Percentiles rank a stretch among this genome's conserved stretches.
phyloP scores from a whole-genome alignment of 371 early-diverging fungal species.

The Circinella minor region DNA sequence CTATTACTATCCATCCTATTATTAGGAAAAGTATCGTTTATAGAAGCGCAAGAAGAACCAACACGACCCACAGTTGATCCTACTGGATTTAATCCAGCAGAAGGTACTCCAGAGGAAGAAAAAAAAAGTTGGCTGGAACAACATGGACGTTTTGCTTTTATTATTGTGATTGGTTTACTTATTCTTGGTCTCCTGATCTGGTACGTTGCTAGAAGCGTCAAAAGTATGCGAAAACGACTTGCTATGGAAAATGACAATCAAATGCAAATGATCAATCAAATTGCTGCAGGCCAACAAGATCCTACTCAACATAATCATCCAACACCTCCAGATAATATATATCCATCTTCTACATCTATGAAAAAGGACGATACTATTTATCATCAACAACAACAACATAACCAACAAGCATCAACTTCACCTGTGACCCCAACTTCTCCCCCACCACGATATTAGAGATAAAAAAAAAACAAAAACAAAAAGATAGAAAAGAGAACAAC shows the following conservation, averaged over 20 bases:
- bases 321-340: background rate
- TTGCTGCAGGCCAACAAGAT: constrained; percentile 1
- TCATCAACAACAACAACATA: background rate
- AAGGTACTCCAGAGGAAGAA: background rate
- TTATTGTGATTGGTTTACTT: constrained; percentile 26
- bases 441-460: constrained; percentile 9
- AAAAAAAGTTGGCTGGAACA: constrained; percentile 24
- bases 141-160: constrained; percentile 26
- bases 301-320: background rate
- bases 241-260: constrained; percentile 24
- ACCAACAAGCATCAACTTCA: background rate
- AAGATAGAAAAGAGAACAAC: too few relatives aligned
- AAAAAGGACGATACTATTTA: background rate
- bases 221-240: constrained; percentile 28
- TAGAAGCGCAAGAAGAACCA: background rate
- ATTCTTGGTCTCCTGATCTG: constrained; percentile 18
- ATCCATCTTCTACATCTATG: background rate
- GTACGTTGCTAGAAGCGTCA: constrained; percentile 27
- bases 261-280: constrained; percentile 22
- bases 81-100: constrained; percentile 11
- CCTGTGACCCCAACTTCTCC: constrained; percentile 3
- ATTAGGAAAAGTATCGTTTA: background rate
- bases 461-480: too few relatives aligned
- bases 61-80: background rate
- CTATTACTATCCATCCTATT: background rate